phyloP scores from a whole-genome alignment of 1,139 yeast genomes.

The Zygoascus hellenicus region DNA sequence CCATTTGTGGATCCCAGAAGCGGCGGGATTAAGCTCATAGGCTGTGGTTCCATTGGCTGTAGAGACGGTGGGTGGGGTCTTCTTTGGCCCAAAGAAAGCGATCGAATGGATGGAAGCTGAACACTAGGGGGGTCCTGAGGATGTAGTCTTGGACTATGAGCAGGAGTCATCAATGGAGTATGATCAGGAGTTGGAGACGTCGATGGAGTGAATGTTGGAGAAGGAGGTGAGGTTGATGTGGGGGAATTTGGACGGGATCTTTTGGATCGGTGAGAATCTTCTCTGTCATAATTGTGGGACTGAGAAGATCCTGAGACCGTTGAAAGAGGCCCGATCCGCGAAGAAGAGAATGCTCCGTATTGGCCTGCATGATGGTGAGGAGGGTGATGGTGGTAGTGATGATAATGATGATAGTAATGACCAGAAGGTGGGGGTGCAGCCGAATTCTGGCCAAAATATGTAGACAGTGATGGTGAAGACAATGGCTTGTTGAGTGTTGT shows the following conservation, averaged over 20 bases:
- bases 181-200: slow-evolving; percentile 47
- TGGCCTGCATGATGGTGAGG: not conserved
- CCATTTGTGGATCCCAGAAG: not conserved
- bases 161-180: slow-evolving; percentile 55
- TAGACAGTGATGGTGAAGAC: slow-evolving; percentile 60
- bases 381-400: slow-evolving; percentile 22
- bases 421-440: slow-evolving; percentile 1
- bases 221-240: slow-evolving; percentile 58
- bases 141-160: slow-evolving; percentile 47
- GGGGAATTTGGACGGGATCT: slow-evolving; percentile 79
- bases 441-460: slow-evolving; percentile 40
- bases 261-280: slow-evolving; percentile 45
- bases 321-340: slow-evolving; percentile 51
- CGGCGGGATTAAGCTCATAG: slow-evolving; percentile 10
- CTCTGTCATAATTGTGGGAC: slow-evolving; percentile 13
- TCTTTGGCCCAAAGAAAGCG: slow-evolving; percentile 31
- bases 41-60: slow-evolving; percentile 29
- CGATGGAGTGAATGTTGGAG: slow-evolving; percentile 38
- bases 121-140: slow-evolving; percentile 36
- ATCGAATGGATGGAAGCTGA: slow-evolving; percentile 38
- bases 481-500: slow-evolving; percentile 35
- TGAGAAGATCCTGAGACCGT: slow-evolving; percentile 19
- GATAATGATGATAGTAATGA: slow-evolving; percentile 27
- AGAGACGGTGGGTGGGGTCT: slow-evolving; percentile 33
- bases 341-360: slow-evolving; percentile 27